Base-by-base conservation (phyloP, 2,329 filamentous ascomycete species). In the Aureobasidium sp. region DNA sequence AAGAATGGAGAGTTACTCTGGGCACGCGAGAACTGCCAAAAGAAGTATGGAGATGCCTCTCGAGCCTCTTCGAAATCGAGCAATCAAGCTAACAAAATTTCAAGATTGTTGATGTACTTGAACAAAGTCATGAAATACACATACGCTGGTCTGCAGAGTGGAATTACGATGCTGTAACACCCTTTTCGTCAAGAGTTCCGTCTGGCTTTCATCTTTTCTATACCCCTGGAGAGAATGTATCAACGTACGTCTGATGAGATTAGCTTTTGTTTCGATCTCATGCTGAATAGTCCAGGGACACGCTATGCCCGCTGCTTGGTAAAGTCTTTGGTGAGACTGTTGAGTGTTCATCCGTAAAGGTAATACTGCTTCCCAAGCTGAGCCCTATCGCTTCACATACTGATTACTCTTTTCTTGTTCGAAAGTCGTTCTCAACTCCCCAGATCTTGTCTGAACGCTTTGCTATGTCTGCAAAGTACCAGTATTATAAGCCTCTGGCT, bases 121-220 rank as follows among this genome's bases (percentile, higher is more conserved):
- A 81, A 60, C 79, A 83, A 68, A 84, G 83, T 66, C 83, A 87
- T 68, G 86, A 91, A 72, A 76, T 97, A 45, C 88, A 93, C 73
- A 77, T 97, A 63, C 84, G 88, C 71, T 96, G 91, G 90, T 81
- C 84, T n/a, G 84, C 85, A 15, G 77, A 84, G 2, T 68, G 70
- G 7, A 69, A 80, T 1, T 87, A 87, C 71, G 77, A 82, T 42
- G 78, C 82, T 1, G 77, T 87, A 48, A 81, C 86, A 42, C 92
- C 92, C 1, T 87, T 94, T 69, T 78, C 84, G 47, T 91, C 91
- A 57, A 84, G 89, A 63, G 74, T 91, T 15, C 86, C 90, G 1
- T 87, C 92, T 0, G 93, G 93, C 2, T 77, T 97, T 25, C 91
- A 97, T 77, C 78, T 91, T 29, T 89, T 89, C 68, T 91, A 87